These are phyloP conservation scores for Tylopilus sp. DNA, from an alignment of 1,284 basidiomycete species.

Conservation along the genomic window DNA sequence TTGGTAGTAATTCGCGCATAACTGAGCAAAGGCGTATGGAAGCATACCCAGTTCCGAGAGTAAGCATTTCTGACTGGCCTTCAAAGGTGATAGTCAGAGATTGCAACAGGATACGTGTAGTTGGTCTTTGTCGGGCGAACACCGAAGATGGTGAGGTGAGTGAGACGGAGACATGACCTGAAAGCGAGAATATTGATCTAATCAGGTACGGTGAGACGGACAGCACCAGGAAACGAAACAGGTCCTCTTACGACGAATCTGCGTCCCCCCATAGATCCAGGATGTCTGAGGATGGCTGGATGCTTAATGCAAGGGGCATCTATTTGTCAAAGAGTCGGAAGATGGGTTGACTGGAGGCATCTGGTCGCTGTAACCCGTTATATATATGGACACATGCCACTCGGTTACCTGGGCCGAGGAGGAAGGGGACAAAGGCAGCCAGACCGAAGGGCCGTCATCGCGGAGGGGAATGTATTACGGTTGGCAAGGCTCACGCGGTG, in stretches of 20 bases:
- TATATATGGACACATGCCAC: constrained; percentile 27
- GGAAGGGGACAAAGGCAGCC: constrained; percentile 29
- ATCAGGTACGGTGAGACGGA: constrained; percentile 6
- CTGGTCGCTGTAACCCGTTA: constrained; percentile 15
- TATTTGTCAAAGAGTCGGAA: constrained; percentile 13
- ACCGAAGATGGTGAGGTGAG: constrained; percentile 47
- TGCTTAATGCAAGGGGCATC: constrained; percentile 62
- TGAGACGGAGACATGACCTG: constrained; percentile 63
- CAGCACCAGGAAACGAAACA: not conserved
- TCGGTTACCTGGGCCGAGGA: constrained; percentile 24
- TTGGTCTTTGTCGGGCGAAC: constrained; percentile 45
- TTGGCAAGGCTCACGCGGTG: constrained; percentile 1
- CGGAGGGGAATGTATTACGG: constrained; percentile 6
- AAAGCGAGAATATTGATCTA: constrained; percentile 72
- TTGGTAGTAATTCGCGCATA: constrained; percentile 53
- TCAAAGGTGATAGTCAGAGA: constrained; percentile 70
- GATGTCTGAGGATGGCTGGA: constrained; percentile 49
- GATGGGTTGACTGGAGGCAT: not conserved
- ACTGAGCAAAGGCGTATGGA: constrained; percentile 61
- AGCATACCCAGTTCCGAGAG: constrained; percentile 55
- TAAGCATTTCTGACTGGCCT: constrained; percentile 66
- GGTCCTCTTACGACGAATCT: constrained; percentile 54
- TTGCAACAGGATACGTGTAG: constrained; percentile 50
- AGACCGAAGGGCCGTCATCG: constrained; percentile 9
- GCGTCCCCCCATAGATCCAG: constrained; percentile 65